Conservation (phyloP, 2,329 filamentous ascomycete genomes). For the Pseudopithomyces chartarum region DNA sequence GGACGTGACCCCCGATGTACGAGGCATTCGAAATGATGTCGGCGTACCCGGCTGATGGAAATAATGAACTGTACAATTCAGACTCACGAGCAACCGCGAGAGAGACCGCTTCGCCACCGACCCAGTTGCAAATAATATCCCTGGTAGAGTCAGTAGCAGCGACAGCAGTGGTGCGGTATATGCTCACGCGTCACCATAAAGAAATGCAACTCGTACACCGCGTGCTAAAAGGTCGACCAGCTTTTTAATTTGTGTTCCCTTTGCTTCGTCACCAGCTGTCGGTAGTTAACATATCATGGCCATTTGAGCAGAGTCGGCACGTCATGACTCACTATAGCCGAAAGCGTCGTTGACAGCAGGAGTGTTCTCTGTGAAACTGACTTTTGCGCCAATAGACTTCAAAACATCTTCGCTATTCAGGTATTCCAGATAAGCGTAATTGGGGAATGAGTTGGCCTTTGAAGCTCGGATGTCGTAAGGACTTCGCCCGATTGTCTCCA, state of each 20-base stretch:
- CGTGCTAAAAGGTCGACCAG: conserved; percentile 49
- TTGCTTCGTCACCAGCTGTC: conserved; percentile 52
- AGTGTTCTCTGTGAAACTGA: conserved; percentile 56
- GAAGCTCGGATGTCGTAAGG: conserved; percentile 54
- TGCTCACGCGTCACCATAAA: conserved; percentile 65
- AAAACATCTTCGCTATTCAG: conserved; percentile 55
- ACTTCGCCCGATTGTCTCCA: conserved; percentile 28
- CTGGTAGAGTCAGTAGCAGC: conserved; percentile 1
- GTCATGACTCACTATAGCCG: conserved; percentile 20
- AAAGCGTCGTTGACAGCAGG: conserved; percentile 50
- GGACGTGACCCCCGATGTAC: conserved; percentile 72
- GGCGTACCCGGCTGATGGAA: conserved; percentile 71
- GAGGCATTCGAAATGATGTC: conserved; percentile 70
- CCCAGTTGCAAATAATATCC: conserved; percentile 63
- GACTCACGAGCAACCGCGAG: conserved; percentile 54
- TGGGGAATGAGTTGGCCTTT: conserved; percentile 43
- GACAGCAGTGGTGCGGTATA: background rate
- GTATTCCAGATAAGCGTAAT: conserved; percentile 55
- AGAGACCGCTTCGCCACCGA: conserved; percentile 76
- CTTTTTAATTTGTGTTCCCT: conserved; percentile 47
- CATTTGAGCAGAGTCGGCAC: background rate
- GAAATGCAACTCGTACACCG: conserved; percentile 64
- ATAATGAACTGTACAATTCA: conserved; percentile 55
- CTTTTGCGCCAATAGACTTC: conserved; percentile 54
- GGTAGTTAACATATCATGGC: conserved; percentile 12